Evolutionary conservation across 2,329 filamentous ascomycete species (phyloP), one percentile per base, ranked within the genome.

Genomic region (Stenocarpella maydis): DNA sequence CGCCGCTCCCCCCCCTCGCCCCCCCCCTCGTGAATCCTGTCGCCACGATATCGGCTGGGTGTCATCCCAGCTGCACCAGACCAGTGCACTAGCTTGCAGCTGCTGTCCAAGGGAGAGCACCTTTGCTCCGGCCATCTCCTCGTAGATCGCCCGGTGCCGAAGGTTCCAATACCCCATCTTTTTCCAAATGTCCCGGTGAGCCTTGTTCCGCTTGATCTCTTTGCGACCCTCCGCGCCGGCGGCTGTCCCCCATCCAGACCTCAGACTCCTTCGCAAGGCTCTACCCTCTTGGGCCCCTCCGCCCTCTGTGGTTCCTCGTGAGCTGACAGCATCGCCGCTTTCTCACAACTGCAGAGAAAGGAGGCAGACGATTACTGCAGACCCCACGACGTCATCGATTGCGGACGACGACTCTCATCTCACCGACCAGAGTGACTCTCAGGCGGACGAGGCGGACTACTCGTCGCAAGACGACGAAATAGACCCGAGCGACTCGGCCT

Each of bases 401-500:
- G 79, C 80, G 72, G 79, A 80, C 70, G 82, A 81, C 65, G 80
- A 81, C 19, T 80, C 78, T 17, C 81, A 80, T 43, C 75, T 75
- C 54, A 76, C 77, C 31, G 77, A 77, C 52, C 76, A 79, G 31
- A 72, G 64, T 72, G 76, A 76, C 4, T 76, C 79, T 70, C 77
- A 76, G n/a, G 77, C 72, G 71, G 75, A 75, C 63, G 79, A 82
- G 67, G 77, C 80, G 72, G 77, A 73, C 28, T 80, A 73, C 28
- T 80, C 74, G 79, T 77, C 76, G 54, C 77, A 82, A 19, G 78
- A 82, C 72, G 84, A 84, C 75, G 86, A 86, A 43, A 74, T 89
- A 72, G 84, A 86, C 2, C 87, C 87, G 17, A 85, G 84, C 41
- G 88, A 90, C 75, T 90, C 88, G 9, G 88, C 87, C 21, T 90